These are phyloP conservation scores for Veloboletus limbatus DNA, from an alignment of 1,284 basidiomycete genomes.

Conservation along the genomic window DNA sequence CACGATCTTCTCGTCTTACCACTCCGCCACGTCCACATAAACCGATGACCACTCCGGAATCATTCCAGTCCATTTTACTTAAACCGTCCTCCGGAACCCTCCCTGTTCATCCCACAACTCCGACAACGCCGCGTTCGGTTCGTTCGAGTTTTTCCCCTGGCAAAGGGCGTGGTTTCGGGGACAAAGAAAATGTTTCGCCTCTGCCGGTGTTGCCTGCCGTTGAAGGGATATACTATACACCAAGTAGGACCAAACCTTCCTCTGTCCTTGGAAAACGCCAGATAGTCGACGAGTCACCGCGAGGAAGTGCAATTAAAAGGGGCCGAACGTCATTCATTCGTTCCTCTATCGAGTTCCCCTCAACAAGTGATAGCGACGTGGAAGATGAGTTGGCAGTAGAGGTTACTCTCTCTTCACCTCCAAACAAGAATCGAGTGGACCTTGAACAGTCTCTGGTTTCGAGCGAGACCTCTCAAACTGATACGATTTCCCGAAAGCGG, in stretches of 20 bases:
- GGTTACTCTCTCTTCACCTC: slow-evolving; percentile 23
- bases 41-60: slow-evolving; percentile 27
- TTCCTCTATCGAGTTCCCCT: slow-evolving; percentile 27
- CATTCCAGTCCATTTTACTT: slow-evolving; percentile 34
- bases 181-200: slow-evolving; percentile 51
- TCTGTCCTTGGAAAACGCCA: slow-evolving; percentile 43
- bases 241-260: slow-evolving; percentile 18
- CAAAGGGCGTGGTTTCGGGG: slow-evolving; percentile 27
- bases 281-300: slow-evolving; percentile 24
- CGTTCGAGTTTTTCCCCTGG: slow-evolving; percentile 25
- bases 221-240: slow-evolving; percentile 36
- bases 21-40: slow-evolving; percentile 35
- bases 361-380: slow-evolving; percentile 18
- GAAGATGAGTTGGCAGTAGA: slow-evolving; percentile 33
- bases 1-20: slow-evolving; percentile 17
- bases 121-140: slow-evolving; percentile 27
- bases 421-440: slow-evolving; percentile 8
- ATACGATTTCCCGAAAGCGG: slow-evolving; percentile 25
- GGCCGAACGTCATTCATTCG: slow-evolving; percentile 33
- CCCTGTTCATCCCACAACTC: slow-evolving; percentile 25
- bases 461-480: slow-evolving; percentile 6
- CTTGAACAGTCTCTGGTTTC: not conserved
- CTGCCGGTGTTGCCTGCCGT: slow-evolving; percentile 29
- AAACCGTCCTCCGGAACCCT: slow-evolving; percentile 30
- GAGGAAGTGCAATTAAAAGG: slow-evolving; percentile 35